Base-by-base conservation (phyloP, 768 basidiomycete genomes). In the Mycena haematopus region DNA sequence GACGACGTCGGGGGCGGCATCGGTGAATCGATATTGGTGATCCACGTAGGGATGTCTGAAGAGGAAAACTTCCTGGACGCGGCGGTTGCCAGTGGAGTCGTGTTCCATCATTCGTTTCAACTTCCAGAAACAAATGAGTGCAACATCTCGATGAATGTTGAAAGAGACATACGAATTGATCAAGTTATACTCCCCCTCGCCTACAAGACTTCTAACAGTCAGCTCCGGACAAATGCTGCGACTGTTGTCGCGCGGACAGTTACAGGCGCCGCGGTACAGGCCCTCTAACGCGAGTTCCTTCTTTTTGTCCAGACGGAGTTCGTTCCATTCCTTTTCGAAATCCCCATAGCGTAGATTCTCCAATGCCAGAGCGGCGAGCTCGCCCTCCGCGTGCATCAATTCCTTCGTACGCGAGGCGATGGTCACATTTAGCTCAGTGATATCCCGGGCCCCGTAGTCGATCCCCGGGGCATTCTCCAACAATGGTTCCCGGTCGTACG, bases 141-240 rank as follows among this genome's bases (percentile, higher is more conserved):
- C 14, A 6, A 36, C 51, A 19, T 15, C 33, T 1, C 10, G 1
- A 11, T 21, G 5, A 31, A 8, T 4, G 14, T 15, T 27, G 15
- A 27, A 27, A 8, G 25, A 31, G n/a, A 53, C 58, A 3, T 19
- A 56, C 63, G 46, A 65, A 36, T 40, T 46, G 19, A 65, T 56
- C 0, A 65, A 24, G 27, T 44, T 60, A 36, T 59, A 65, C 22
- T 65, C 58, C 1, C 63, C 58, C 15, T 53, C 45, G n/a, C 63
- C 52, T 21, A 44, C 36, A 15, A 63, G 62, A 25, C 46, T n/a
- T 10, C 14, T 29, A 11, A 65, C 25, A 1, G 63, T 58, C 63
- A 65, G 38, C 35, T 65, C 63, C 3, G 63, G 63, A 33, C 63
- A 65, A 4, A 1, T 15, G 17, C 60, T 9, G 15, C 58, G 63